phyloP scores from a whole-genome alignment of 1,284 basidiomycete genomes.

The Ceratobasidium sp. region DNA sequence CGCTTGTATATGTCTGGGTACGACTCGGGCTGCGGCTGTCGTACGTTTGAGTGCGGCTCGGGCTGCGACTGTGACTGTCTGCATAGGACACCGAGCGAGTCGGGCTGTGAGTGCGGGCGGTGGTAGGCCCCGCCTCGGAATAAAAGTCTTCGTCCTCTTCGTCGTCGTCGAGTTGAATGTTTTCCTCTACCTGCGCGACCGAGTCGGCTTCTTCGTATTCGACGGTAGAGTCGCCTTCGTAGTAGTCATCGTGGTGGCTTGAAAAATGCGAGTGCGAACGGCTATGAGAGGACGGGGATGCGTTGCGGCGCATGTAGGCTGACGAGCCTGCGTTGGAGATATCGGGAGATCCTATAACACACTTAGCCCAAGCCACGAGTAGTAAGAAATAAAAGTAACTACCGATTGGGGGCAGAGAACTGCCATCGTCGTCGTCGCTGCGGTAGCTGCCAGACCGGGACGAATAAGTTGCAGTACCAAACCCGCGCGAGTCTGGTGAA shows the following conservation, averaged over 20 bases:
- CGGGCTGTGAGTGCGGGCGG: constrained; percentile 21
- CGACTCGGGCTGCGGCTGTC: constrained; percentile 5
- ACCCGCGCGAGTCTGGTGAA: constrained; percentile 16
- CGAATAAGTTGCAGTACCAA: constrained; percentile 31
- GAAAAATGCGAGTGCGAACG: constrained; percentile 26
- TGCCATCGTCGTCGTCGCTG: constrained; percentile 29
- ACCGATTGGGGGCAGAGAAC: constrained; percentile 29
- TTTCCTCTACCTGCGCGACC: constrained; percentile 34
- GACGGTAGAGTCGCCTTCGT: constrained; percentile 41
- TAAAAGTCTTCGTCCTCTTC: constrained; percentile 41
- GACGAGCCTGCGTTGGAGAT: constrained; percentile 25
- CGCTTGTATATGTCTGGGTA: constrained; percentile 13
- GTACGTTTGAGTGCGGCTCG: constrained; percentile 13
- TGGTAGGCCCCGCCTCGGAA: constrained; percentile 32
- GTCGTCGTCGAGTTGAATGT: constrained; percentile 39
- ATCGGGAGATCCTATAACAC: constrained; percentile 5
- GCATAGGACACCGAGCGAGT: constrained; percentile 11
- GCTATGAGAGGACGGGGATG: constrained; percentile 19
- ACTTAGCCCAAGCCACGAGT: not conserved
- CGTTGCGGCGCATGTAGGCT: constrained; percentile 5
- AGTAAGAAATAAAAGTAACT: not conserved
- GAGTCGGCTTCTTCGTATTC: constrained; percentile 40
- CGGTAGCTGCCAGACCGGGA: constrained; percentile 32
- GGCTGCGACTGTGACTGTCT: constrained; percentile 17
- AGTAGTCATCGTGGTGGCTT: constrained; percentile 18